Evolutionary conservation across 306 rosid species (phyloP), one percentile per base, ranked within the genome.

Genomic region (Crotalaria pallida): DNA sequence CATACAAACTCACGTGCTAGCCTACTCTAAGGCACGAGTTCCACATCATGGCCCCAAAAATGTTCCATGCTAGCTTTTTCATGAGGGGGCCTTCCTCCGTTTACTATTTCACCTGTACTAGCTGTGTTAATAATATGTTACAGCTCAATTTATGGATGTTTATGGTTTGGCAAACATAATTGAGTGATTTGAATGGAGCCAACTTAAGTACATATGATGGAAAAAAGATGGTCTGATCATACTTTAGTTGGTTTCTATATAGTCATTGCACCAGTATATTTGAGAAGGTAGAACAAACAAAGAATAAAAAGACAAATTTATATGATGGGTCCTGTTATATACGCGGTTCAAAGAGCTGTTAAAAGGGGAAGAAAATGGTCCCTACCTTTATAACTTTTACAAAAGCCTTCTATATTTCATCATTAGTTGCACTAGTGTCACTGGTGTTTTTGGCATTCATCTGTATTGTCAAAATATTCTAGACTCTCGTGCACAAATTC

Each of bases 341-440:
- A 31, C 65, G 77, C 53, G 49, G 47, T 59, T 48, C 64, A 47
- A 48, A 15, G 43, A 71, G 74, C 43, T 69, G 69, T 38, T 16
- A 73, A 79, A 79, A 68, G 63, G 67, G 23, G 72, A 36, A 47
- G 70, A 64, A 10, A 58, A 80, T 57, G 81, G 84, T 56, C 81
- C 84, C 84, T 64, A 70, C 81, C 29, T 12, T 65, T 3, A 0
- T 34, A 75, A 70, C 78, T 80, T 80, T 80, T 74, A 5, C 27
- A 63, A 76, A 75, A 70, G 70, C 31, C 59, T 70, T 71, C 77
- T 70, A 26, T 38, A 13, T 60, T 80, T 48, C 78, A 80, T 80
- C 77, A 80, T 80, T 70, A 80, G 74, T 9, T 38, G 78, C 81
- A 75, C 75, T 49, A 57, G 27, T 17, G 71, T 74, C 73, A 69